phyloP scores from a whole-genome alignment of 2,329 filamentous ascomycete genomes.

The Pseudogymnoascus verrucosus region DNA sequence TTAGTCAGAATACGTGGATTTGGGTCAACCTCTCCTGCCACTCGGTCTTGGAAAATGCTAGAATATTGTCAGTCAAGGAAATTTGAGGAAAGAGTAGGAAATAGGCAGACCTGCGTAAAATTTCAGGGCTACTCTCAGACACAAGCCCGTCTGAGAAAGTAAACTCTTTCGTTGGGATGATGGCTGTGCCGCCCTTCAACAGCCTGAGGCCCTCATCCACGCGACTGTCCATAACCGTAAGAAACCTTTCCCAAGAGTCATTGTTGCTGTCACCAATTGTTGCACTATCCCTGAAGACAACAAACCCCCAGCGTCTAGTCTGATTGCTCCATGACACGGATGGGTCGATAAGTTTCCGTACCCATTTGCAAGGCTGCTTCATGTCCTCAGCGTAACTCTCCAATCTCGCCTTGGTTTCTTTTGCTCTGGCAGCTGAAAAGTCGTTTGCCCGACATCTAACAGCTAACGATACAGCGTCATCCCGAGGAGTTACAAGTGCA shows the following conservation, averaged over 20 bases:
- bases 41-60: neutral
- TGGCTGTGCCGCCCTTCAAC: neutral
- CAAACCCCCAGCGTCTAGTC: neutral
- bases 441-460: neutral
- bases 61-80: neutral
- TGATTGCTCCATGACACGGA: neutral
- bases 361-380: conserved; percentile 1
- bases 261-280: neutral
- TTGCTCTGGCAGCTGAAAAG: neutral
- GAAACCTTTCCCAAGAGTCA: neutral
- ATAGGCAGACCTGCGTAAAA: neutral
- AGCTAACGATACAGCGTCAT: neutral
- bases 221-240: neutral
- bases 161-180: neutral
- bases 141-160: neutral
- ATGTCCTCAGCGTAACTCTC: neutral
- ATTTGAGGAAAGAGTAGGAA: neutral
- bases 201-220: neutral
- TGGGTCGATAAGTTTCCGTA: neutral
- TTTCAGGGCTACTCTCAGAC: neutral
- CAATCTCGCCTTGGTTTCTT: neutral
- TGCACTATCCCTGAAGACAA: neutral
- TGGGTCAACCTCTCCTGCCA: neutral
- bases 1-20: neutral
- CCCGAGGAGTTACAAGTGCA: neutral